Conservation (phyloP, 1,284 basidiomycete species). For the Agaricales sp. region DNA sequence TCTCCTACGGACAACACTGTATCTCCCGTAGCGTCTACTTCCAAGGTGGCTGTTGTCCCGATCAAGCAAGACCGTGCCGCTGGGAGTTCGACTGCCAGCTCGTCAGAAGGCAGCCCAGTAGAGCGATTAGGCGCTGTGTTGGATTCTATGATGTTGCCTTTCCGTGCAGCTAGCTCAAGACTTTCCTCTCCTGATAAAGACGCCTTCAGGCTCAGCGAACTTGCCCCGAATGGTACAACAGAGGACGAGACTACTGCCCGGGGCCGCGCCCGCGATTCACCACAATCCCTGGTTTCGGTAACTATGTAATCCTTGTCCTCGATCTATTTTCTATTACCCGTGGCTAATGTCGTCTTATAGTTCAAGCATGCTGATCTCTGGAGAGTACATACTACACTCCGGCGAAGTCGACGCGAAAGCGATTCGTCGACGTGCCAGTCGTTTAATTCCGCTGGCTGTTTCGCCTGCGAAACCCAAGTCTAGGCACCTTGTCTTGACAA, state of each 20-base stretch:
- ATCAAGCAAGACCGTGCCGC: neutral
- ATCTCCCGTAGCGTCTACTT: neutral
- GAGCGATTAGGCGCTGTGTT: conserved; percentile 26
- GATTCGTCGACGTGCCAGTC: conserved; percentile 48
- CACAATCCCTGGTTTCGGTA: neutral
- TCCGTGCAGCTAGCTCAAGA: conserved; percentile 3
- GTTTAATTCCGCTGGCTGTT: conserved; percentile 43
- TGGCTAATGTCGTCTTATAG: neutral
- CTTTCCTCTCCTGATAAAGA: conserved; percentile 2
- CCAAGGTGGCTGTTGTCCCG: neutral
- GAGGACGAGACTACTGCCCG: neutral
- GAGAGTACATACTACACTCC: conserved; percentile 38
- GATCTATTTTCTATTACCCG: neutral
- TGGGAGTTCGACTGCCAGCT: conserved; percentile 18
- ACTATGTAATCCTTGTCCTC: neutral
- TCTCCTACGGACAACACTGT: neutral
- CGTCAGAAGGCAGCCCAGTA: conserved; percentile 38
- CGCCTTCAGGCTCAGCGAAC: conserved; percentile 1
- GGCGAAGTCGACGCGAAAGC: conserved; percentile 44
- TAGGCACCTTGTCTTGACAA: conserved; percentile 50
- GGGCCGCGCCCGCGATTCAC: neutral
- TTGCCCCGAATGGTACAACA: neutral
- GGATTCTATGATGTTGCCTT: conserved; percentile 19
- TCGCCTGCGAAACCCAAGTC: conserved; percentile 40
- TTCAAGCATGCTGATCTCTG: neutral